Conservation (phyloP, 2,329 filamentous ascomycete genomes). For the Paraphaeosphaeria sporulosa region DNA sequence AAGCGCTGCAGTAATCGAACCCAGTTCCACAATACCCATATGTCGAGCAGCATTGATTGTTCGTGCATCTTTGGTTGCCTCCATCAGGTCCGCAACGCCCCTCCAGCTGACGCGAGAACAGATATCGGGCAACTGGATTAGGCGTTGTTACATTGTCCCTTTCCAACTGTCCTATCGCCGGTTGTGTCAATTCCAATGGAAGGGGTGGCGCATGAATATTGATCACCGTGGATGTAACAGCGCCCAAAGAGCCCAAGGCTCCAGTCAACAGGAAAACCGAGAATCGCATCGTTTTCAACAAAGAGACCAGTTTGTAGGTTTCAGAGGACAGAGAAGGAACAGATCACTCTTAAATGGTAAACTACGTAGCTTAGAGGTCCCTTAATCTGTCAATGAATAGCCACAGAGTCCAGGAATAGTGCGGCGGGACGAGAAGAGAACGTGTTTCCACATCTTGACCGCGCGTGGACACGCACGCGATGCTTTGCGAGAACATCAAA, state of each 20-base stretch:
- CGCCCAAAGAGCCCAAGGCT: conserved; percentile 27
- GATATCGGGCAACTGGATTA: conserved; percentile 20
- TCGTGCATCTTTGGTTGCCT: conserved; percentile 25
- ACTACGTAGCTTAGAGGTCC: conserved; percentile 9
- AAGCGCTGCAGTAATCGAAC: conserved; percentile 28
- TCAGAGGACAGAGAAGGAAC: neutral
- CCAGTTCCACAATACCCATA: conserved; percentile 39
- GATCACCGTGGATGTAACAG: conserved; percentile 21
- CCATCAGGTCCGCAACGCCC: conserved; percentile 37
- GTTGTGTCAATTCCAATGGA: conserved; percentile 8
- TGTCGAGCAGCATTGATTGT: conserved; percentile 34
- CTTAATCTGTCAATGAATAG: neutral
- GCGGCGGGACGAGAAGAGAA: conserved; percentile 23
- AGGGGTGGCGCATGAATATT: conserved; percentile 14
- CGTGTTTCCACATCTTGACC: conserved; percentile 16
- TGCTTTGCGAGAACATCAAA: conserved; percentile 18
- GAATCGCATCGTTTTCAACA: conserved; percentile 30
- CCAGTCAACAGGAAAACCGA: conserved; percentile 21
- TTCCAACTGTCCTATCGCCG: conserved; percentile 11
- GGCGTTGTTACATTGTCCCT: conserved; percentile 26
- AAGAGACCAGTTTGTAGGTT: neutral
- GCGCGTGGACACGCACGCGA: conserved; percentile 21
- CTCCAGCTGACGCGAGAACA: conserved; percentile 28
- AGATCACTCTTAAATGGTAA: conserved; percentile 20
- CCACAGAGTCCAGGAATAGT: conserved; percentile 5